Evolutionary conservation across 2,329 filamentous ascomycete genomes (phyloP).

Genomic region (Lachnellula arida): DNA sequence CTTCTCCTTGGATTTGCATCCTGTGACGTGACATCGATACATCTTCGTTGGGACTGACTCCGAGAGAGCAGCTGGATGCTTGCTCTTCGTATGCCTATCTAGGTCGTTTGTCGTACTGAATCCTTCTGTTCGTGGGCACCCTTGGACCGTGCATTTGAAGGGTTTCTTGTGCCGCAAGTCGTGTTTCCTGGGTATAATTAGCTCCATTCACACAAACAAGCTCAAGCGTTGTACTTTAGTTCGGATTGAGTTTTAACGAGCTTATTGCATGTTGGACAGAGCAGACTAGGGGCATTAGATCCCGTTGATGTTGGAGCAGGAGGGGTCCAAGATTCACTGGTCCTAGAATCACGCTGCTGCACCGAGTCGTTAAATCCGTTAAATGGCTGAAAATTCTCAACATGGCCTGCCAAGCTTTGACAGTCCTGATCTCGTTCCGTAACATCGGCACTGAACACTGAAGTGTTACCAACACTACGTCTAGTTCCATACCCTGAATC

Average conservation of each 20-base stretch:
- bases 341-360: constrained; percentile 16
- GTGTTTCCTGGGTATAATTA: constrained; percentile 60
- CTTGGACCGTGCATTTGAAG: constrained; percentile 52
- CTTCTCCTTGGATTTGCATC: constrained; percentile 59
- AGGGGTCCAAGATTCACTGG: constrained; percentile 15
- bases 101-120: constrained; percentile 81
- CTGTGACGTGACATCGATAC: constrained; percentile 54
- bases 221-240: constrained; percentile 42
- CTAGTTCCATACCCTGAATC: constrained; percentile 34
- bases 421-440: constrained; percentile 27
- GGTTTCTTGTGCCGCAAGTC: constrained; percentile 64
- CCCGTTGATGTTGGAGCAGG: constrained; percentile 9
- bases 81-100: constrained; percentile 69
- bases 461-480: constrained; percentile 29
- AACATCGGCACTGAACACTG: constrained; percentile 30
- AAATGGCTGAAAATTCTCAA: constrained; percentile 23
- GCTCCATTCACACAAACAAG: constrained; percentile 18
- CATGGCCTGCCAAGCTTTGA: constrained; percentile 24
- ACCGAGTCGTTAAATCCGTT: constrained; percentile 17
- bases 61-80: constrained; percentile 52
- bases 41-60: constrained; percentile 43
- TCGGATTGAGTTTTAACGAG: constrained; percentile 49
- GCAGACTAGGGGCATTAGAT: constrained; percentile 17
- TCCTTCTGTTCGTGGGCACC: constrained; percentile 57
- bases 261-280: constrained; percentile 39